Evolutionary conservation across 352 stramenopile species (phyloP).

Genomic region (Pythium volutum): DNA sequence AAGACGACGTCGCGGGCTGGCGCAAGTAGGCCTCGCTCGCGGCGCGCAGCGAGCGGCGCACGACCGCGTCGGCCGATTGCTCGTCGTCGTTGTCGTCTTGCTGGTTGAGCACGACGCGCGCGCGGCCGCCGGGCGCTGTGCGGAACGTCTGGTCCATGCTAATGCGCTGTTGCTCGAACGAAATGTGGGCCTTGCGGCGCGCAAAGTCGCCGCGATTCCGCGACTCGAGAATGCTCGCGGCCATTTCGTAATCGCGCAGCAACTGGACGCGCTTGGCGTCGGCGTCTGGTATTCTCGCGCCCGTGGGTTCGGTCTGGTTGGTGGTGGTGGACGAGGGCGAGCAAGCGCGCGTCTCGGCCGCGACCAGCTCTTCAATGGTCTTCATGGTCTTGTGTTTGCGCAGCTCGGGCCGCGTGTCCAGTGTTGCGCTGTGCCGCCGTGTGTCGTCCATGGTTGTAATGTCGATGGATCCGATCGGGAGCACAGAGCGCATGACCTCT

Average conservation of each 20-base stretch:
- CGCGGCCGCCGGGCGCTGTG: conserved; percentile 41
- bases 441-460: conserved; percentile 11
- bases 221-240: conserved; percentile 38
- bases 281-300: no score
- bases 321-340: no score
- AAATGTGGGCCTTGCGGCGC: conserved; percentile 45
- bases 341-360: no score
- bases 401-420: conserved; percentile 16
- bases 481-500: conserved; percentile 20
- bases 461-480: conserved; percentile 1
- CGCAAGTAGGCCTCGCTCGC: conserved; percentile 26
- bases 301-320: no score
- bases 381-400: conserved; percentile 28
- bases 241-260: conserved; percentile 44
- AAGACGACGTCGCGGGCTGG: conserved; percentile 1
- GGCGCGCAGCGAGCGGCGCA: conserved; percentile 27
- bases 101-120: conserved; percentile 37
- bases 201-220: conserved; percentile 41
- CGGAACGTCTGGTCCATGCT: conserved; percentile 50
- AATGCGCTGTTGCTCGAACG: conserved; percentile 49
- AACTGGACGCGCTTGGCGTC: background rate
- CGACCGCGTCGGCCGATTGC: conserved; percentile 10
- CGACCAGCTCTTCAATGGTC: conserved; percentile 21
- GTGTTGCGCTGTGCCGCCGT: background rate
- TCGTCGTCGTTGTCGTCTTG: conserved; percentile 27